Evolutionary conservation across 1,284 basidiomycete species (phyloP), one percentile per base, ranked within the genome.

Genomic region (Fomitopsis pinicola): DNA sequence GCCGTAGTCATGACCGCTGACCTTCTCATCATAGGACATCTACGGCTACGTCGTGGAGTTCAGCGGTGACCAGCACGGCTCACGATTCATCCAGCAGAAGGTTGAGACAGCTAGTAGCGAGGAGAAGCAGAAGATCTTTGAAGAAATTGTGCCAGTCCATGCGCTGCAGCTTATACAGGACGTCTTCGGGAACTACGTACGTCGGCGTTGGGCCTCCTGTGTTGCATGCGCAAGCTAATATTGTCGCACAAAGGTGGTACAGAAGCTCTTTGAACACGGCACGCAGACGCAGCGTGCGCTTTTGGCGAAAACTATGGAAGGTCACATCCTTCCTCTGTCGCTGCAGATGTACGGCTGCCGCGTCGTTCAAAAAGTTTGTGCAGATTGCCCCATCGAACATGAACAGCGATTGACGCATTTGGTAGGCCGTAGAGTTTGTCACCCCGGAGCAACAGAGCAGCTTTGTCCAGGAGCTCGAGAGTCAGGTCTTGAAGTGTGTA

Each of bases 331-430:
- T 4, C 76, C 83, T 10, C 79, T 99, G 52, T 92, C 95, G 2
- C 78, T 94, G 61, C 93, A 98, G 71, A 95, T 97, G 84, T 99
- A 99, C 75, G 97, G 97, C 6, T 99, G 97, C 73, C 85, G 92
- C n/a, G 91, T 93, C 5, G 88, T 94, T 22, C 92, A 94, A 72
- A 93, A 92, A 86, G 92, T 91, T 60, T n/a, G 42, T 42, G 8
- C 3, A n/a, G 3, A 9, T n/a, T 22, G n/a, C 42, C 12, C 4
- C 54, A 22, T 38, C 59, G 15, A 15, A 57, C 45, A 53, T 59
- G 57, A 40, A 1, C 35, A 54, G 36, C 45, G 26, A 36, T 40
- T 38, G 42, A 60, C 53, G 60, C 59, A 57, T 50, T 62, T 38
- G 28, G 15, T 63, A 96, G 89, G 93, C 94, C n/a, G 81, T 97